Conservation (phyloP, 805 yeast species). For the Yamadazyma phyllophila region DNA sequence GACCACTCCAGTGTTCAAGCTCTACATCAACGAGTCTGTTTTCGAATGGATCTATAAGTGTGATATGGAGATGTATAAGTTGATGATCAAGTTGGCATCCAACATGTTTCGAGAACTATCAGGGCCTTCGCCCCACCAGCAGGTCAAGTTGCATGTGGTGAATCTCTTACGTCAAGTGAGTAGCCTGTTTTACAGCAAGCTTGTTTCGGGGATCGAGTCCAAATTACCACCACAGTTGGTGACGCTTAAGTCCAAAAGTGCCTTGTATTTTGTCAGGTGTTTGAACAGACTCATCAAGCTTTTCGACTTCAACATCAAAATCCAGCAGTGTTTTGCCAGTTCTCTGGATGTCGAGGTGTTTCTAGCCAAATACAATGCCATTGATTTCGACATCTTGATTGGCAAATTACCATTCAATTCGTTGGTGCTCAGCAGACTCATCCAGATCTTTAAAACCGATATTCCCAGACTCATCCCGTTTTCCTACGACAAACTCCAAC, state of each 20-base stretch:
- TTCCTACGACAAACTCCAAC: not conserved
- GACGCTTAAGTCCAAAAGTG: slow-evolving; percentile 3
- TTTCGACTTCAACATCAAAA: not conserved
- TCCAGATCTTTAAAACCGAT: not conserved
- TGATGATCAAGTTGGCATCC: slow-evolving; percentile 5
- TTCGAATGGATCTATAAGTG: slow-evolving; percentile 65
- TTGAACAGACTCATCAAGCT: slow-evolving; percentile 4
- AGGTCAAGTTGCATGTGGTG: not conserved
- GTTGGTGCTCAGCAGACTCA: slow-evolving; percentile 2
- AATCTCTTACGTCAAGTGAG: not conserved
- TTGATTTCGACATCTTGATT: slow-evolving; percentile 3
- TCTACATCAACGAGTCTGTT: slow-evolving; percentile 49
- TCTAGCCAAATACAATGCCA: not conserved
- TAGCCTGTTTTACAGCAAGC: not conserved
- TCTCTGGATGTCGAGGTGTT: not conserved
- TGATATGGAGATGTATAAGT: slow-evolving; percentile 35
- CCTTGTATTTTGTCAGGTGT: slow-evolving; percentile 1
- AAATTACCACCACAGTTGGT: slow-evolving; percentile 3
- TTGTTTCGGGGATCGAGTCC: not conserved
- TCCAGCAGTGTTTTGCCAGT: not conserved
- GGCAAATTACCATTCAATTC: slow-evolving; percentile 9
- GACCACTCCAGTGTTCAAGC: slow-evolving; percentile 59
- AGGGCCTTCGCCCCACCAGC: not conserved
- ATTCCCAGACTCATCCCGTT: slow-evolving; percentile 1
- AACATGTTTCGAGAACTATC: slow-evolving; percentile 2